These are phyloP conservation scores for Acanthamoeba quina DNA, from an alignment of 208 protist species.

Conservation along the genomic window DNA sequence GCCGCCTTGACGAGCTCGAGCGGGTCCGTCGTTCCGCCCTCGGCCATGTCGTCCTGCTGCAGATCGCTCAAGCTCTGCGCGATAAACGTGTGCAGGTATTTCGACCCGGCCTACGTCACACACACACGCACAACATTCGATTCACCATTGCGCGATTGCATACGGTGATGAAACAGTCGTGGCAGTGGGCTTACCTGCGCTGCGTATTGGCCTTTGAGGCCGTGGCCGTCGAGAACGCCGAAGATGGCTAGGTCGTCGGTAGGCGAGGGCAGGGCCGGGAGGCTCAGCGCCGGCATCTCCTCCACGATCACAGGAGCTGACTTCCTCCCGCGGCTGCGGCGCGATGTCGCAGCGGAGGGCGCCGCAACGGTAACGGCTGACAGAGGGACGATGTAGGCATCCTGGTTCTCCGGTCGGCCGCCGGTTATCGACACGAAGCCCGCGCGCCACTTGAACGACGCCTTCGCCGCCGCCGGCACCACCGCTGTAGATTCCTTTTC, in stretches of 20 bases:
- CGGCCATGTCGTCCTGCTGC: slow-evolving; percentile 25
- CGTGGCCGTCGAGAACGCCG: slow-evolving; percentile 69
- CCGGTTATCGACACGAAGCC: slow-evolving; percentile 13
- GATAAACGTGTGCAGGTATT: slow-evolving; percentile 40
- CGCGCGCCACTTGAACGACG: slow-evolving; percentile 19
- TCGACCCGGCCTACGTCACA: not conserved
- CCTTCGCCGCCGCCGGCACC: not conserved
- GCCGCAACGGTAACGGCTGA: not conserved
- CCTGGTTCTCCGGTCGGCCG: slow-evolving; percentile 55
- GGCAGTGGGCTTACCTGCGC: not conserved
- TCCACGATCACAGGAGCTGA: not conserved
- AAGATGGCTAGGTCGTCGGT: slow-evolving; percentile 32
- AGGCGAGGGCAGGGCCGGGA: not conserved
- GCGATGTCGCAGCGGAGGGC: not conserved
- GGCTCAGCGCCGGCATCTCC: not conserved
- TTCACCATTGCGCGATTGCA: too few relatives aligned
- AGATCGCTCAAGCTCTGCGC: not conserved
- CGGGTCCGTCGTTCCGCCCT: not conserved
- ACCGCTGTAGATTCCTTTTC: not conserved
- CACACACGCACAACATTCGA: not conserved
- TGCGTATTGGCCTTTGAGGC: slow-evolving; percentile 4
- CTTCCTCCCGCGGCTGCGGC: not conserved
- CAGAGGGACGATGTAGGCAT: slow-evolving; percentile 55
- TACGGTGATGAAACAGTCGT: not conserved
- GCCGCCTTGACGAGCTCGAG: slow-evolving; percentile 14